Conservation (phyloP, 345 rosid species). For the Atalantia buxifolia region DNA sequence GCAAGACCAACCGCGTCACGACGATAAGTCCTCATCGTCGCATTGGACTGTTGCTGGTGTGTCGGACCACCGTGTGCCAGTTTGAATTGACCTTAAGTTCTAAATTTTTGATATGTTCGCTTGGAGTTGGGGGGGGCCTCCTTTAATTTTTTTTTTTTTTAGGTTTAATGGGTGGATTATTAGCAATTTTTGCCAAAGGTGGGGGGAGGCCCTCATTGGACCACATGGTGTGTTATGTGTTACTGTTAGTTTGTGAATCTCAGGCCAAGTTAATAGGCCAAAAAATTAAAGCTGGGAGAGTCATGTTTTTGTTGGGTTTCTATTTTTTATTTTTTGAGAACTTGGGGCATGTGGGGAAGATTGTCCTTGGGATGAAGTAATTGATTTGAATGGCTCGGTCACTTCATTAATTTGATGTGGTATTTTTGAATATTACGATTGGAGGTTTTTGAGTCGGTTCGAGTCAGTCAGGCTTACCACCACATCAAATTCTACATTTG, state of each 20-base stretch:
- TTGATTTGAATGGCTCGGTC: constrained; percentile 4
- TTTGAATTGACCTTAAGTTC: background rate
- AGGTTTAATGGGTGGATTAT: constrained; percentile 19
- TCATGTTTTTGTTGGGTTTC: background rate
- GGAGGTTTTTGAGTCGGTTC: background rate
- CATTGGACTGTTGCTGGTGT: constrained; percentile 13
- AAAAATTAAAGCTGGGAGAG: background rate
- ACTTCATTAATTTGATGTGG: background rate
- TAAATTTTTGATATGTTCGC: background rate
- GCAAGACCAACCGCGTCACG: background rate
- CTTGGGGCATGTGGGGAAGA: constrained; percentile 1
- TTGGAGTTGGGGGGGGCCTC: constrained; percentile 20
- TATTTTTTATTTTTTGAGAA: background rate
- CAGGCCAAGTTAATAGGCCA: constrained; percentile 11
- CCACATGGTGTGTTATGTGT: constrained; percentile 11
- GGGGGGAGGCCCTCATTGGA: constrained; percentile 5
- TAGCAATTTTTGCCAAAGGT: background rate
- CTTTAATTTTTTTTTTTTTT: background rate
- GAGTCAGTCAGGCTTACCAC: background rate
- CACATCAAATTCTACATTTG: background rate
- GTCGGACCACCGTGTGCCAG: constrained; percentile 19
- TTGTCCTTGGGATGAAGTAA: background rate
- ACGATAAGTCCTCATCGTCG: constrained; percentile 5
- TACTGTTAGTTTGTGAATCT: background rate
- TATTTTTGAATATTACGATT: background rate